Base-by-base conservation (phyloP, 2,329 filamentous ascomycete species). In the Sphaerostilbella broomeana region DNA sequence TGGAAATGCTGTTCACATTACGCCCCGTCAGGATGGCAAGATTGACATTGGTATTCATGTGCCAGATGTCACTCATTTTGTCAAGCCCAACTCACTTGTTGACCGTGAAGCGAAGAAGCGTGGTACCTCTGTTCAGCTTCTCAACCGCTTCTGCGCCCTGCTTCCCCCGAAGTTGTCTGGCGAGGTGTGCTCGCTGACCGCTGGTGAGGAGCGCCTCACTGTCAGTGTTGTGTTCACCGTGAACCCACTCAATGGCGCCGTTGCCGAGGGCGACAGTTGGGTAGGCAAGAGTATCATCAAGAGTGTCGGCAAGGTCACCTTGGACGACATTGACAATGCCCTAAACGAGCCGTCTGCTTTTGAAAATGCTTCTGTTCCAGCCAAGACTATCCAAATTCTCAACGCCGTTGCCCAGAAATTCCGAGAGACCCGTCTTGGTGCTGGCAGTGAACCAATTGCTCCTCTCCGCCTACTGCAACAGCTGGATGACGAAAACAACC, bases 51-150 rank as follows among this genome's bases (percentile, higher is more conserved):
- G 89, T 67, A 79, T 97, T 42, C 92, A 98, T 64, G 86, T 98
- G 57, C 81, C 90, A 21, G 92, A 98, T 62, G 83, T 97, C 51
- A 83, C 92, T 45, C 87, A 98, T 66, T 98, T 98, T 59, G 86
- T 98, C 61, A 97, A 97, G 73, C 74, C 83, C 33, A 94, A 94
- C 69, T 95, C 89, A 12, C 77, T 97, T 31, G 89, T 97, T 35
- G 92, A 98, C 56, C 84, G 92, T 32, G 92, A 98, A 65, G 92
- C 92, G 9, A 95, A 92, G 77, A 98, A 97, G 74, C 86, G 92
- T 50, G 90, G 90, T 45, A 97, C 89, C 42, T 89, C 88, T 24
- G 92, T 98, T 17, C 94, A 97, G 58, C 73, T 98, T 47, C 84
- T 95, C 67, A 92, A 95, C 68, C 81, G 88, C 24, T 68, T 83